Conservation (phyloP, 164 flowering plant species). For the Santalum album region DNA sequence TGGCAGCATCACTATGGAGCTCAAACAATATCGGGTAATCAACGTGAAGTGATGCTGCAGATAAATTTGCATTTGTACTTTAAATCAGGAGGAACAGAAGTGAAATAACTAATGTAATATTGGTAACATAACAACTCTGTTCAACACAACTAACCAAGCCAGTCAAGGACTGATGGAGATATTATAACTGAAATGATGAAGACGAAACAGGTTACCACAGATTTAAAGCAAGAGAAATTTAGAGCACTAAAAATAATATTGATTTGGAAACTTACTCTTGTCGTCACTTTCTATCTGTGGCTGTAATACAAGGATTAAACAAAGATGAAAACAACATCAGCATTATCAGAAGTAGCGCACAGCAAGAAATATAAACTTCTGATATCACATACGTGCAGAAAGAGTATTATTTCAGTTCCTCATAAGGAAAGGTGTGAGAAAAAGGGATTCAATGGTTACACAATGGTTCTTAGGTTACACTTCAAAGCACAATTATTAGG, state of each 20-base stretch:
- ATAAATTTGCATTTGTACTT: too few species aligned
- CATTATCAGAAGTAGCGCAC: conserved; percentile 1
- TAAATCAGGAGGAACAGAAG: too few species aligned
- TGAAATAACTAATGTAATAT: too few species aligned
- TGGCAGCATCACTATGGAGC: conserved; percentile 60
- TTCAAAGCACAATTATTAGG: too few species aligned
- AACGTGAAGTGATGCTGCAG: conserved; percentile 61
- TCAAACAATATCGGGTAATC: conserved; percentile 98
- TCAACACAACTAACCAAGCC: conserved; percentile 55
- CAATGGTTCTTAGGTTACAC: too few species aligned
- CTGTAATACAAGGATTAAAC: conserved; percentile 42
- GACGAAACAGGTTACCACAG: conserved; percentile 7
- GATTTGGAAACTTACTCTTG: conserved; percentile 43
- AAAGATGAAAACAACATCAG: not conserved
- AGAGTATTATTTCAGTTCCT: too few species aligned
- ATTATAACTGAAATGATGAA: conserved; percentile 47
- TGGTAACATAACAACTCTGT: too few species aligned
- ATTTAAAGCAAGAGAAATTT: not conserved
- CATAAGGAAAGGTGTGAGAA: too few species aligned
- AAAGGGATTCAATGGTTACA: too few species aligned
- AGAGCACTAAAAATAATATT: not conserved
- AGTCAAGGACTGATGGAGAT: conserved; percentile 77
- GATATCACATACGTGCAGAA: too few species aligned
- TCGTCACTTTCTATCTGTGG: conserved; percentile 74
- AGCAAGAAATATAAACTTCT: too few species aligned